Conservation (phyloP, 1,284 basidiomycete genomes). For the Ustilago trichophora region DNA sequence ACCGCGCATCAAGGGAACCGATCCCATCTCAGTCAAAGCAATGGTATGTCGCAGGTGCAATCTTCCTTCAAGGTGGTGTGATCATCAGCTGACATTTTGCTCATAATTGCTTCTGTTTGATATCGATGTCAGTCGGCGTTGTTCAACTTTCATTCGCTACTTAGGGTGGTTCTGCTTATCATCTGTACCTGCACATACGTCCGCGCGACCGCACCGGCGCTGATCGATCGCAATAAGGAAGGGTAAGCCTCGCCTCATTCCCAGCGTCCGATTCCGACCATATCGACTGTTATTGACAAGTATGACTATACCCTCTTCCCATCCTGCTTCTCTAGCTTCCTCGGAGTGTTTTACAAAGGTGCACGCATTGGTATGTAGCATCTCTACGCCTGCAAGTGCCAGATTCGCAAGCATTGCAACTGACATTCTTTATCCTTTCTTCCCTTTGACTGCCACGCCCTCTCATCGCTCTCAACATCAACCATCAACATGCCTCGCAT, state of each 20-base stretch:
- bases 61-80: no score
- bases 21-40: no score
- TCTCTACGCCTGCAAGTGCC: no score
- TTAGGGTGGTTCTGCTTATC: conserved; percentile 88
- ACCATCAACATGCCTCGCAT: neutral
- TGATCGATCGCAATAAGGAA: conserved; percentile 92
- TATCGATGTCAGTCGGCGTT: conserved; percentile 79
- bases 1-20: no score
- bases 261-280: neutral
- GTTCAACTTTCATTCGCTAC: conserved; percentile 95
- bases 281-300: neutral
- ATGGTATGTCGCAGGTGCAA: no score
- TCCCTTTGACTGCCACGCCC: no score
- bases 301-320: neutral
- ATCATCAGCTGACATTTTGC: conserved; percentile 14
- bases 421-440: neutral
- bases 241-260: conserved; percentile 70
- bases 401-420: neutral
- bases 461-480: no score
- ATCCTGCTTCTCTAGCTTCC: conserved; percentile 44
- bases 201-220: conserved; percentile 83
- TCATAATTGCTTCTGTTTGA: neutral
- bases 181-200: conserved; percentile 98
- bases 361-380: conserved; percentile 61
- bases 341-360: conserved; percentile 63